Percentiles rank a stretch among this genome's conserved stretches.
Conservation (phyloP, 768 basidiomycete genomes). For the Russula vinacea region DNA sequence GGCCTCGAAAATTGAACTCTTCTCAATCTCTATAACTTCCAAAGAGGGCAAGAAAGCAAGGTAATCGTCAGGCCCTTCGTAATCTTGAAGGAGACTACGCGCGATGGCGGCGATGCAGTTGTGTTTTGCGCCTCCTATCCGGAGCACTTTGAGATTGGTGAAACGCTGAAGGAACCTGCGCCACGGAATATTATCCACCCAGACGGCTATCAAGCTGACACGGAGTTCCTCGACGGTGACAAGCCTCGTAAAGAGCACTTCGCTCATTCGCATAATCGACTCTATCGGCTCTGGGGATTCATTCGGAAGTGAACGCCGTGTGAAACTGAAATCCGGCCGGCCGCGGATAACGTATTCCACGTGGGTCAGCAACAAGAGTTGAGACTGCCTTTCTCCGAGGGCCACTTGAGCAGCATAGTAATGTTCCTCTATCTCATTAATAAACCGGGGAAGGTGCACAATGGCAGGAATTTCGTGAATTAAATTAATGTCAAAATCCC, state of each 20-base stretch:
- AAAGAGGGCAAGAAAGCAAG: not conserved
- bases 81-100: not conserved
- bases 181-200: not conserved
- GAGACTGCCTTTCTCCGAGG: no score
- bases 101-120: not conserved
- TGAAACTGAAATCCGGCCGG: not conserved
- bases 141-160: not conserved
- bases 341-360: not conserved
- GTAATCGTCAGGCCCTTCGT: not conserved
- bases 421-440: not conserved
- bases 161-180: not conserved
- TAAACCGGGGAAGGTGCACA: not conserved
- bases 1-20: no score
- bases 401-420: no score
- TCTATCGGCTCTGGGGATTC: not conserved
- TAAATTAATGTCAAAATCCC: not conserved
- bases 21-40: not conserved
- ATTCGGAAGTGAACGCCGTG: not conserved
- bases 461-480: not conserved
- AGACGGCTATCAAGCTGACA: not conserved
- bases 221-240: not conserved
- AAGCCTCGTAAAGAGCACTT: not conserved
- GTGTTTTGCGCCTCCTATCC: not conserved
- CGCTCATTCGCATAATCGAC: not conserved
- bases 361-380: not conserved